phyloP scores from a whole-genome alignment of 2,329 filamentous ascomycete species.

The Penicillium sp. region DNA sequence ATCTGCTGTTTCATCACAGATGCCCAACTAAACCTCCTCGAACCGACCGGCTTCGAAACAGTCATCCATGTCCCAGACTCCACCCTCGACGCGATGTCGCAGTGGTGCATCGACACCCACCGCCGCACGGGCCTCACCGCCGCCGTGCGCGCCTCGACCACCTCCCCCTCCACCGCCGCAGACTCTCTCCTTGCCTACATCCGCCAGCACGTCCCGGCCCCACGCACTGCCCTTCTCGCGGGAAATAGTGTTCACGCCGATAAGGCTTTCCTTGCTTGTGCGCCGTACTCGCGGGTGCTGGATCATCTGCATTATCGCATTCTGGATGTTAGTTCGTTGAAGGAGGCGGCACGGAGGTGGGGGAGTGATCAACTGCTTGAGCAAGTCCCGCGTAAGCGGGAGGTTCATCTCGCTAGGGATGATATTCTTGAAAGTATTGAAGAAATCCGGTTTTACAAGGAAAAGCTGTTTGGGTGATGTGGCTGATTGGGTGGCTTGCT shows the following conservation, averaged over 20 bases:
- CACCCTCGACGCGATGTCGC: slow-evolving; percentile 74
- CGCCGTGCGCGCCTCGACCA: slow-evolving; percentile 69
- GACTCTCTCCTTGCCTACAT: slow-evolving; percentile 74
- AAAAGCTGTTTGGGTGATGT: slow-evolving; percentile 58
- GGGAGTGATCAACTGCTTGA: slow-evolving; percentile 59
- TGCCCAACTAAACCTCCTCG: slow-evolving; percentile 70
- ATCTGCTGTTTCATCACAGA: slow-evolving; percentile 92
- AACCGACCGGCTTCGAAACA: slow-evolving; percentile 73
- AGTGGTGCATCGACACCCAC: slow-evolving; percentile 85
- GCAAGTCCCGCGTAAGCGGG: slow-evolving; percentile 68
- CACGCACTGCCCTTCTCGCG: slow-evolving; percentile 69
- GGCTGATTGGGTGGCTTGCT: not conserved
- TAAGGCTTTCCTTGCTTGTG: slow-evolving; percentile 70
- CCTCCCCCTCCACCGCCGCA: slow-evolving; percentile 70
- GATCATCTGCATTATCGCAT: slow-evolving; percentile 85
- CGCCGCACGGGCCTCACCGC: slow-evolving; percentile 75
- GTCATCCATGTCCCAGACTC: slow-evolving; percentile 71
- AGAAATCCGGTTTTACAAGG: slow-evolving; percentile 80
- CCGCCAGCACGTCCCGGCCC: slow-evolving; percentile 64
- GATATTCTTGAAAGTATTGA: slow-evolving; percentile 95
- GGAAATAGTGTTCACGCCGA: slow-evolving; percentile 95
- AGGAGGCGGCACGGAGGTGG: slow-evolving; percentile 87
- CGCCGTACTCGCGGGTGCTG: slow-evolving; percentile 70
- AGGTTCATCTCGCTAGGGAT: slow-evolving; percentile 74
- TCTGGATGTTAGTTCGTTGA: slow-evolving; percentile 85